Conservation (phyloP, 2,329 filamentous ascomycete genomes). For the Claviceps paspali region DNA sequence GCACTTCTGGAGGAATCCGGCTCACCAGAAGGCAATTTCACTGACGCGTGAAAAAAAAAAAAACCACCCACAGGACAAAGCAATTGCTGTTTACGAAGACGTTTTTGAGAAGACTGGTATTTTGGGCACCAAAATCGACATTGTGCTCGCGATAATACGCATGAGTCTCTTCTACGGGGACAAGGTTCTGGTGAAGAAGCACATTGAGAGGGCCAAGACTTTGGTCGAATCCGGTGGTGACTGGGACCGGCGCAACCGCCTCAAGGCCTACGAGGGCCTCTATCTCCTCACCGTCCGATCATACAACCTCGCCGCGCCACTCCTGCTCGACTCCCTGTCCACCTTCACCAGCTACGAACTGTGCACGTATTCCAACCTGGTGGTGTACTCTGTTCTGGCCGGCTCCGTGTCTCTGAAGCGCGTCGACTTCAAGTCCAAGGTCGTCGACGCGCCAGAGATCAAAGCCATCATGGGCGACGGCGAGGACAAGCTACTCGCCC, state of each 20-base stretch:
- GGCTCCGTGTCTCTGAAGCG: conserved; percentile 90
- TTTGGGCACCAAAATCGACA: conserved; percentile 90
- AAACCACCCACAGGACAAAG: conserved; percentile 91
- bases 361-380: conserved; percentile 88
- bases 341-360: conserved; percentile 98
- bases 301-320: conserved; percentile 75
- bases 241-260: conserved; percentile 93
- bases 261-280: conserved; percentile 96
- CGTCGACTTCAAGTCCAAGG: conserved; percentile 97
- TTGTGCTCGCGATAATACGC: conserved; percentile 91
- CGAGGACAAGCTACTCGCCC: conserved; percentile 72
- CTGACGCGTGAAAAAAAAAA: no score
- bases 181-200: conserved; percentile 82
- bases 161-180: conserved; percentile 94
- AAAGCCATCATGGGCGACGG: conserved; percentile 87
- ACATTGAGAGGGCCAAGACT: conserved; percentile 74
- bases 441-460: conserved; percentile 95
- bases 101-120: conserved; percentile 96
- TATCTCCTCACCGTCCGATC: conserved; percentile 85
- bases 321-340: conserved; percentile 90
- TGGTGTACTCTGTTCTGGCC: conserved; percentile 89
- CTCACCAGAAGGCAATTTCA: no score
- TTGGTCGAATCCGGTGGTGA: conserved; percentile 92
- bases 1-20: no score
- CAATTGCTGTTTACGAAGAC: conserved; percentile 80